A percentile compares a stretch with the other conserved stretches of the same genome.
Conservation (phyloP, 495 filamentous ascomycete genomes). For the Clohesyomyces aquaticus region DNA sequence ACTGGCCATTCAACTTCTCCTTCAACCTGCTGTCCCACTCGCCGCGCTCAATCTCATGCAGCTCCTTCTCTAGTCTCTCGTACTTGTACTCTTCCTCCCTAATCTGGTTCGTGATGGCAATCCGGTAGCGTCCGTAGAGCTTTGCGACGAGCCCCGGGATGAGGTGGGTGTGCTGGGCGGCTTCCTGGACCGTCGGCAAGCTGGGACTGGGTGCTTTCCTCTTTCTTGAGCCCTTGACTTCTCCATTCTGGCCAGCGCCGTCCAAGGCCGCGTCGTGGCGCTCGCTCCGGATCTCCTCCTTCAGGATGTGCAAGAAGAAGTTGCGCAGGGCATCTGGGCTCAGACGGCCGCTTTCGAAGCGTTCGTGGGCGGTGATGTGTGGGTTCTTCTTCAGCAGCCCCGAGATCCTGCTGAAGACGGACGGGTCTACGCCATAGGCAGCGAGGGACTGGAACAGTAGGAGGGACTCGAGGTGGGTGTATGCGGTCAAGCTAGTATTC, state of each 20-base stretch:
- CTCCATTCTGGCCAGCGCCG: constrained; percentile 41
- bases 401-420: constrained; percentile 74
- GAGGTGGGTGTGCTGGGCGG: constrained; percentile 63
- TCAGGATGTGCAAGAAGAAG: constrained; percentile 73
- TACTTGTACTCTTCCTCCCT: constrained; percentile 72
- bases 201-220: constrained; percentile 71
- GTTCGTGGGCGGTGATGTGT: constrained; percentile 66
- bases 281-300: constrained; percentile 65
- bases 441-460: constrained; percentile 86
- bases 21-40: constrained; percentile 52
- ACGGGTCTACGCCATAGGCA: constrained; percentile 62
- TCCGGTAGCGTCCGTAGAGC: constrained; percentile 74
- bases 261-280: constrained; percentile 20
- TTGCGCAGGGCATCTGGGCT: constrained; percentile 76
- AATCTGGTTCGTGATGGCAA: constrained; percentile 68
- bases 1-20: constrained; percentile 24
- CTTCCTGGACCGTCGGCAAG: constrained; percentile 65
- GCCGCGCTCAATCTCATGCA: constrained; percentile 67
- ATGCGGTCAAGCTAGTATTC: constrained; percentile 56
- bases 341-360: constrained; percentile 73
- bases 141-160: constrained; percentile 70
- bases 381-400: constrained; percentile 70
- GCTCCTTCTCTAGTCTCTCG: constrained; percentile 64
- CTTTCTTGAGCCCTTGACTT: constrained; percentile 60
- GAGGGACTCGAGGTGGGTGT: constrained; percentile 85